A percentile compares a stretch with the other conserved stretches of the same genome.
Conservation (phyloP, 2,329 filamentous ascomycete species). For the Ramularia collo-cygni region DNA sequence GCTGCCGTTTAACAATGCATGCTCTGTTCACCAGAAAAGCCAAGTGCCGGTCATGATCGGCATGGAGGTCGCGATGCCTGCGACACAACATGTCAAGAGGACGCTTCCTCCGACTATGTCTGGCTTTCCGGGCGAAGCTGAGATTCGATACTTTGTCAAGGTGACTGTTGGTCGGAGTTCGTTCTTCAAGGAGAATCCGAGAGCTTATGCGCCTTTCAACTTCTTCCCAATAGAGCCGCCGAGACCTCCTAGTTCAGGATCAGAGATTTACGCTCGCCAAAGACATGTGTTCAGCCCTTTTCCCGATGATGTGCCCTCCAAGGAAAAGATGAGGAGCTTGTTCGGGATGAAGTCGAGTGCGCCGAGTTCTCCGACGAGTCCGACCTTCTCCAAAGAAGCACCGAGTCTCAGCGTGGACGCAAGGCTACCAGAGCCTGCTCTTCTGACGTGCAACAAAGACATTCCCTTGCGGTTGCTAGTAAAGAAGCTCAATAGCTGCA, state of each 20-base stretch:
- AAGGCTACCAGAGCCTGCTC: constrained; percentile 75
- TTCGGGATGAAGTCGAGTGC: constrained; percentile 43
- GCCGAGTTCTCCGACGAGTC: constrained; percentile 18
- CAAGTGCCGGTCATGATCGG: constrained; percentile 38
- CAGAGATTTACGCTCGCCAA: constrained; percentile 79
- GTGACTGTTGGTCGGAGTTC: constrained; percentile 86
- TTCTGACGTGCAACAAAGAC: constrained; percentile 82
- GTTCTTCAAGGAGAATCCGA: constrained; percentile 84
- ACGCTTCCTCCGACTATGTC: constrained; percentile 83
- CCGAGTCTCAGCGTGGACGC: constrained; percentile 70
- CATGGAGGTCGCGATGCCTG: constrained; percentile 41
- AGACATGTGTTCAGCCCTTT: constrained; percentile 50
- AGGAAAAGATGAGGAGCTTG: constrained; percentile 51
- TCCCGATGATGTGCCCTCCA: constrained; percentile 24
- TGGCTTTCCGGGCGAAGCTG: constrained; percentile 79
- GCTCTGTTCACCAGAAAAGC: constrained; percentile 39
- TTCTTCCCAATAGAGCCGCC: constrained; percentile 92
- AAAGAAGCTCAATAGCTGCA: constrained; percentile 64
- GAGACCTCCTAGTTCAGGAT: constrained; percentile 56
- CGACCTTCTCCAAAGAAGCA: constrained; percentile 30
- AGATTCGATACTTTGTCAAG: constrained; percentile 92
- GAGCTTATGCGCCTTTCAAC: constrained; percentile 59
- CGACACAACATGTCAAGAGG: constrained; percentile 64
- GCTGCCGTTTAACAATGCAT: constrained; percentile 65
- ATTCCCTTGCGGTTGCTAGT: constrained; percentile 74